Percentiles rank a stretch among this genome's conserved stretches.
Conservation (phyloP, 768 basidiomycete species). For the Serendipita indica region DNA sequence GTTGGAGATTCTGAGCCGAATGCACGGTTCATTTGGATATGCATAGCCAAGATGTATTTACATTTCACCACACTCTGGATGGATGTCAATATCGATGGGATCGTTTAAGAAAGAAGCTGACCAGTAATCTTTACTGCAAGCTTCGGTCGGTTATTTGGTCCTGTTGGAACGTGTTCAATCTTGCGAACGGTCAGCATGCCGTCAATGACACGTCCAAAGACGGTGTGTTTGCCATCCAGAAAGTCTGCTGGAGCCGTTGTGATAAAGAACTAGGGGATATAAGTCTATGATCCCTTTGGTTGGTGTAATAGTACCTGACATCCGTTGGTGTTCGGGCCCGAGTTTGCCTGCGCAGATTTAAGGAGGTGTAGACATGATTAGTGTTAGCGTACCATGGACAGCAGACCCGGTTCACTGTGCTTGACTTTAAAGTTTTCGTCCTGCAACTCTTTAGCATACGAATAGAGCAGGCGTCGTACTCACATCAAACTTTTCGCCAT, state of each 20-base stretch:
- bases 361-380: neutral
- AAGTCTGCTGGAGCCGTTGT: slow-evolving; percentile 92
- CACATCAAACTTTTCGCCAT: slow-evolving; percentile 86
- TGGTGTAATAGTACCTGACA: slow-evolving; percentile 41
- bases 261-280: slow-evolving; percentile 67
- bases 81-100: slow-evolving; percentile 27
- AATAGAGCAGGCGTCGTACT: slow-evolving; percentile 20
- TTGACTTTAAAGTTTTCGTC: slow-evolving; percentile 94
- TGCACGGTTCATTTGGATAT: slow-evolving; percentile 51
- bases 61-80: slow-evolving; percentile 45
- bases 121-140: slow-evolving; percentile 77
- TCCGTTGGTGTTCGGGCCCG: slow-evolving; percentile 86
- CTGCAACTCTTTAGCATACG: slow-evolving; percentile 24
- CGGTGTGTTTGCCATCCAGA: slow-evolving; percentile 87
- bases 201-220: slow-evolving; percentile 50
- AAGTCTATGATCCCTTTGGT: neutral
- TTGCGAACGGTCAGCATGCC: slow-evolving; percentile 32
- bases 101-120: slow-evolving; percentile 27
- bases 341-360: slow-evolving; percentile 57
- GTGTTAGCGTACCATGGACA: slow-evolving; percentile 65
- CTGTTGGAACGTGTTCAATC: slow-evolving; percentile 90
- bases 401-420: slow-evolving; percentile 68
- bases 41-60: slow-evolving; percentile 18
- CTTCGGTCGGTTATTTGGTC: slow-evolving; percentile 80
- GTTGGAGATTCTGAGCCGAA: slow-evolving; percentile 54